These are phyloP conservation scores for Sporothrix euskadiensis DNA, from an alignment of 2,329 filamentous ascomycete genomes.

Conservation along the genomic window DNA sequence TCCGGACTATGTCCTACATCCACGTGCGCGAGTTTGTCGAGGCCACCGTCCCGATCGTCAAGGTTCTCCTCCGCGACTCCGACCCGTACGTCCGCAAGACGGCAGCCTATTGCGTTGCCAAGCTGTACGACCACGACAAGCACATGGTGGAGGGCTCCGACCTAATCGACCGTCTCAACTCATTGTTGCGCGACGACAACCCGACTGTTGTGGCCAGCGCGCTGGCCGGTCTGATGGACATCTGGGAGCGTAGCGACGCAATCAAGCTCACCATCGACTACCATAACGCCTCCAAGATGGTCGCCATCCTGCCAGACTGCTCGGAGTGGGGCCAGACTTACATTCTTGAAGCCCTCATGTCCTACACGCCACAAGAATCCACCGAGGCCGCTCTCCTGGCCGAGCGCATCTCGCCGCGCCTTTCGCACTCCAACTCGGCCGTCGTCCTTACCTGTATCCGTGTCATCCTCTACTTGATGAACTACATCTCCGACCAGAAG, in stretches of 20 bases:
- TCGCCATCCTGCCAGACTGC: slow-evolving; percentile 92
- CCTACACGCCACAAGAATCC: slow-evolving; percentile 90
- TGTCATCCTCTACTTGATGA: slow-evolving; percentile 96
- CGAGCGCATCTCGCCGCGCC: slow-evolving; percentile 88
- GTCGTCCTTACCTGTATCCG: slow-evolving; percentile 95
- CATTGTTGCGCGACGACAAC: slow-evolving; percentile 90
- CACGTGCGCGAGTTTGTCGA: slow-evolving; percentile 96
- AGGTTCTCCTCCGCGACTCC: slow-evolving; percentile 75
- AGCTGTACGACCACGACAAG: slow-evolving; percentile 95
- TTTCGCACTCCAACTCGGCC: slow-evolving; percentile 95
- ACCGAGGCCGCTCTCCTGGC: slow-evolving; percentile 80
- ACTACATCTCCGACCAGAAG: slow-evolving; percentile 92
- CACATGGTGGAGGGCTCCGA: slow-evolving; percentile 87
- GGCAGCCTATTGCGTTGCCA: slow-evolving; percentile 92
- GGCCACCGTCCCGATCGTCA: slow-evolving; percentile 80
- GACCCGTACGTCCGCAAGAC: slow-evolving; percentile 98
- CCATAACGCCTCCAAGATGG: slow-evolving; percentile 94
- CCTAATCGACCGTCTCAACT: slow-evolving; percentile 87
- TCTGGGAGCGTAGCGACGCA: slow-evolving; percentile 95
- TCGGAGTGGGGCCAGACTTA: slow-evolving; percentile 99
- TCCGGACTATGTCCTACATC: slow-evolving; percentile 96
- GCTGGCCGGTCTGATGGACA: slow-evolving; percentile 87
- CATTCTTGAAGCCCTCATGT: slow-evolving; percentile 96
- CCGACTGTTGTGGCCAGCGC: slow-evolving; percentile 96
- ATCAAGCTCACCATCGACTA: slow-evolving; percentile 99